A percentile compares a stretch with the other conserved stretches of the same genome.
These are phyloP conservation scores for Papilionanthe hybrid DNA, from an alignment of 116 monocot genomes.

Conservation along the genomic window DNA sequence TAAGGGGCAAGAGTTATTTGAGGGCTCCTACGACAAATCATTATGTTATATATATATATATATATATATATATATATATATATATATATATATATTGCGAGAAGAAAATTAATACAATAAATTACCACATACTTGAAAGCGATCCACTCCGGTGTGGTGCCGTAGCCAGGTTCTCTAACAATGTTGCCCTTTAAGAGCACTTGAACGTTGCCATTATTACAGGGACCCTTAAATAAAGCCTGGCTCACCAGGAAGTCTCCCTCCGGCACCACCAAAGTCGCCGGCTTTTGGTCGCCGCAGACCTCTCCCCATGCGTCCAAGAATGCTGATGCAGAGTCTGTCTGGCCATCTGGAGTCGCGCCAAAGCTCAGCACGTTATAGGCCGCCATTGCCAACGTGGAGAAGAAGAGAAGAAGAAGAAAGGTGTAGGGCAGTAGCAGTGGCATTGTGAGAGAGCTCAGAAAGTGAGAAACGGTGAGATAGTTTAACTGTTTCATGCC, in stretches of 20 bases:
- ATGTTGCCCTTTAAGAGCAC: constrained; percentile 45
- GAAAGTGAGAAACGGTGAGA: too few species aligned
- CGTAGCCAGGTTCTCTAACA: constrained; percentile 31
- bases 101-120: too few species aligned
- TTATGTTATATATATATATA: too few species aligned
- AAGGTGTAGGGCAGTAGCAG: neutral
- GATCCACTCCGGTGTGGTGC: constrained; percentile 33
- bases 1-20: too few species aligned
- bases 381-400: neutral
- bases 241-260: constrained; percentile 40
- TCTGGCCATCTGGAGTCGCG: constrained; percentile 20
- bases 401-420: constrained; percentile 1
- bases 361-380: constrained; percentile 21
- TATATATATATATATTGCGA: too few species aligned
- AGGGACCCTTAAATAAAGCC: constrained; percentile 23
- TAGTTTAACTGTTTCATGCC: too few species aligned
- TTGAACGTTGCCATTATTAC: constrained; percentile 28
- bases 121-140: constrained; percentile 41
- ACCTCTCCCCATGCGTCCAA: constrained; percentile 23
- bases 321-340: constrained; percentile 15
- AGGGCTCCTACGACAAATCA: too few species aligned
- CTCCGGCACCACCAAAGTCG: constrained; percentile 35
- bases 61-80: too few species aligned
- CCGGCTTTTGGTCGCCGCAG: constrained; percentile 23
- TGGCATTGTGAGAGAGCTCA: neutral